Base-by-base conservation (phyloP, 441 rosid genomes). In the Flueggea neowawraea region DNA sequence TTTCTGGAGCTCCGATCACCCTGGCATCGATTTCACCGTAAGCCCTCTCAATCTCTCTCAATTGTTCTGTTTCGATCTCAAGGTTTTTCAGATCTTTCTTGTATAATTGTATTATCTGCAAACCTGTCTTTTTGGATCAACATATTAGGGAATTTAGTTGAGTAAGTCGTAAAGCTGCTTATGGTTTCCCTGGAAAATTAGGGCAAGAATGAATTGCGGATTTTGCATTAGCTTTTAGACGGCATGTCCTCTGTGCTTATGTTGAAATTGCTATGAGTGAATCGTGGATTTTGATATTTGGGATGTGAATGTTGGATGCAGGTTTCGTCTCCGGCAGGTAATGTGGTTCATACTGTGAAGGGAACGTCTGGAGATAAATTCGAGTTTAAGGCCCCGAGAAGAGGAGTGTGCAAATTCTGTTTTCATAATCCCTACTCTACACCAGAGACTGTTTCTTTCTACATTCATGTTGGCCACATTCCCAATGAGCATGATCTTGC, bases 1-100 rank as follows among this genome's bases (percentile, higher is more conserved):
- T 69, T 94, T 91, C 89, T 94, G 97, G 98, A 72, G 87, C 73
- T 75, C 96, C 31, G 98, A 94, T 73, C 97, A 94, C 76, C 96
- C 97, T 33, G 98, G 97, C 69, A 82, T 91, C 68, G 98, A 94
- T 81, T 83, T 94, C 65, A 82, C 71, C 15, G 98, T 94, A 54
- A 84, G 78, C 12, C 10, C 61, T 32, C 6, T 58, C 11, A 47
- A 7, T 13, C 10, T 10, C 61, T 32, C 6, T 58, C 11, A 47
- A 7, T 13, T 6, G 2, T 13, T 15, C 15, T 36, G 16, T 12
- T 12, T 12, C 16, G 8, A 1, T 10, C 22, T 22, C 16, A 43
- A 43, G 3, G 8, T 43, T 43, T 43, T 43, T 43, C 45, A 6
- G 45, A 43, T 43, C 10, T 6, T 43, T 43, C 12, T 43, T 43